Evolutionary conservation across 1,139 yeast genomes (phyloP).

Genomic region (Diutina siamensis): DNA sequence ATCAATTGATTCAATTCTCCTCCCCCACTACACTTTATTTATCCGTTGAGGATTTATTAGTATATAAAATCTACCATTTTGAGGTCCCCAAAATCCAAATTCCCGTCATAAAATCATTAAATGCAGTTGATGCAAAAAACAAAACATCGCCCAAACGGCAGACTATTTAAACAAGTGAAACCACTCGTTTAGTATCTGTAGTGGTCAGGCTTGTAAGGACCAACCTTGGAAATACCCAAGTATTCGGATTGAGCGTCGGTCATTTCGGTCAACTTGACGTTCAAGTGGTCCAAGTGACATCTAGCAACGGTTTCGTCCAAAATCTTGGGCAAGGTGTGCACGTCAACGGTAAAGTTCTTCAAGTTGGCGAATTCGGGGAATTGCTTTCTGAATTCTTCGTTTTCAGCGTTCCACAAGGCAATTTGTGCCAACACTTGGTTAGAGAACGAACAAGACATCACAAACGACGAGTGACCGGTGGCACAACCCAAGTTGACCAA

Average conservation of each 20-base stretch:
- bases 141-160: slow-evolving; percentile 12
- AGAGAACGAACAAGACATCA: slow-evolving; percentile 99
- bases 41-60: slow-evolving; percentile 6
- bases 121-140: slow-evolving; percentile 41
- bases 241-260: slow-evolving; percentile 82
- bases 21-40: too few relatives aligned
- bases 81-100: slow-evolving; percentile 5
- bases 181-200: slow-evolving; percentile 73
- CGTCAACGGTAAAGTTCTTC: slow-evolving; percentile 87
- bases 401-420: slow-evolving; percentile 89
- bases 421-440: slow-evolving; percentile 99
- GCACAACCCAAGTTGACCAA: slow-evolving; percentile 99
- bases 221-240: slow-evolving; percentile 85
- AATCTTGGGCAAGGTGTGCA: slow-evolving; percentile 95
- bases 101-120: slow-evolving; percentile 17
- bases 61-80: slow-evolving; percentile 5
- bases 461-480: slow-evolving; percentile 98
- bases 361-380: slow-evolving; percentile 88
- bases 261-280: slow-evolving; percentile 78
- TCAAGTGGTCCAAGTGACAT: slow-evolving; percentile 92
- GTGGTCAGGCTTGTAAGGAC: slow-evolving; percentile 98
- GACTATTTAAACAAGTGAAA: neutral
- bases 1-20: too few relatives aligned
- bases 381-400: slow-evolving; percentile 67
- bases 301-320: slow-evolving; percentile 98